Conservation (phyloP, 1,284 basidiomycete genomes). For the Sporisorium scitamineum region DNA sequence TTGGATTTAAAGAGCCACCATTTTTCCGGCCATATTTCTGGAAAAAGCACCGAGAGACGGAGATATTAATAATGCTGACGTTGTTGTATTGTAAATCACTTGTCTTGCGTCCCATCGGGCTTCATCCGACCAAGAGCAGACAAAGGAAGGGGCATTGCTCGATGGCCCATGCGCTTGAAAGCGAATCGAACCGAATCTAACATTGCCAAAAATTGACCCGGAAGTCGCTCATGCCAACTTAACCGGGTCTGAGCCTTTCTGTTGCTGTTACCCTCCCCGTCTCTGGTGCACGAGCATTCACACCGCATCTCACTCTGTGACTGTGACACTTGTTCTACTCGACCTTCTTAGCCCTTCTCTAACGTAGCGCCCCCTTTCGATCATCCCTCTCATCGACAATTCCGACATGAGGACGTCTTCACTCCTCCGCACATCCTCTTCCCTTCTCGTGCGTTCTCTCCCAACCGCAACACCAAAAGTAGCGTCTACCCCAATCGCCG, state of each 20-base stretch:
- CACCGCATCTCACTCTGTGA: too few species aligned
- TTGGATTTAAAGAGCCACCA: background rate
- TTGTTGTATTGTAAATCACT: too few species aligned
- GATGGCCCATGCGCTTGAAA: background rate
- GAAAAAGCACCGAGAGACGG: background rate
- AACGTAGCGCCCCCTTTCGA: too few species aligned
- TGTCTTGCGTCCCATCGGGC: too few species aligned
- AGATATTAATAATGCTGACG: too few species aligned
- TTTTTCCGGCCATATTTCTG: background rate
- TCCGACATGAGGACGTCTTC: slow-evolving; percentile 42
- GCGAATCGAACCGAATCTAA: too few species aligned
- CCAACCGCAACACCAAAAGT: background rate
- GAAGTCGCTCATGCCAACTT: slow-evolving; percentile 22
- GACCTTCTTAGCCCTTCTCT: background rate
- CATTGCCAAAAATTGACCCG: slow-evolving; percentile 1
- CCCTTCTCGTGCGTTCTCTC: slow-evolving; percentile 25
- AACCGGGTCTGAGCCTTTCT: slow-evolving; percentile 9
- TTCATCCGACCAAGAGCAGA: too few species aligned
- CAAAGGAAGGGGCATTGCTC: too few species aligned
- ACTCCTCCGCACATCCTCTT: slow-evolving; percentile 31
- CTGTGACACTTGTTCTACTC: background rate
- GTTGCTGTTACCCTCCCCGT: slow-evolving; percentile 19
- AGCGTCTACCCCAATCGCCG: background rate
- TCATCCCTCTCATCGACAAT: background rate
- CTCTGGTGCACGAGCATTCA: background rate